Evolutionary conservation across 163 green algal genomes (phyloP), one percentile per base, ranked within the genome.

Genomic region (Volvox carteri): DNA sequence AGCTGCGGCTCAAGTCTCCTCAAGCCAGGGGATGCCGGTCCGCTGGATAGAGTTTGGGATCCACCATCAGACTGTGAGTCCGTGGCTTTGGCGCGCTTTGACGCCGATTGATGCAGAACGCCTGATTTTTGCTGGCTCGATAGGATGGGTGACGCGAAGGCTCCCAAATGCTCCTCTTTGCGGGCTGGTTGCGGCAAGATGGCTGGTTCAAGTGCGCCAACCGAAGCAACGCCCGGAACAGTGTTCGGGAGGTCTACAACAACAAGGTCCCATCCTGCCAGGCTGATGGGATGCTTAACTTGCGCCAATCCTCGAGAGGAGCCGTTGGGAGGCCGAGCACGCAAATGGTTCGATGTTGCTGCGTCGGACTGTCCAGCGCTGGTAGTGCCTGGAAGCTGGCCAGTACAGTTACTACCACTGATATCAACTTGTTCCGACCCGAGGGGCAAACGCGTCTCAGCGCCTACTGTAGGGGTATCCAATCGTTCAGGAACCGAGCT

Each of bases 271-370:
- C 4, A n/a, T 42, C 19, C n/a, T n/a, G 30, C 14, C 18, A n/a
- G 6, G 6, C 28, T 74, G 19, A 39, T n/a, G 28, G 62, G 42
- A 19, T 74, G 62, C 18, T 42, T 6, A 6, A 44, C 4, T 42
- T 42, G n/a, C n/a, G 16, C 19, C 7, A 74, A n/a, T 6, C 8
- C 30, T 12, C 62, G 62, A 4, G 62, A n/a, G 25, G n/a, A 42
- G 62, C 28, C 14, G 9, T n/a, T 42, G 5, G 62, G 19, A 6
- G 30, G 62, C 18, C 30, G 62, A 21, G 62, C 30, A 16, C 62
- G 62, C 30, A 74, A 74, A 23, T n/a, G 62, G 30, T n/a, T 74
- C 62, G 62, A 74, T 44, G 62, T 42, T 42, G 58, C 58, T 72
- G 62, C 30, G 62, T 74, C 30, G 19, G 14, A 12, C 23, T 68